These are phyloP conservation scores for Hyaloscypha bicolor DNA, from an alignment of 495 filamentous ascomycete genomes.

Conservation along the genomic window DNA sequence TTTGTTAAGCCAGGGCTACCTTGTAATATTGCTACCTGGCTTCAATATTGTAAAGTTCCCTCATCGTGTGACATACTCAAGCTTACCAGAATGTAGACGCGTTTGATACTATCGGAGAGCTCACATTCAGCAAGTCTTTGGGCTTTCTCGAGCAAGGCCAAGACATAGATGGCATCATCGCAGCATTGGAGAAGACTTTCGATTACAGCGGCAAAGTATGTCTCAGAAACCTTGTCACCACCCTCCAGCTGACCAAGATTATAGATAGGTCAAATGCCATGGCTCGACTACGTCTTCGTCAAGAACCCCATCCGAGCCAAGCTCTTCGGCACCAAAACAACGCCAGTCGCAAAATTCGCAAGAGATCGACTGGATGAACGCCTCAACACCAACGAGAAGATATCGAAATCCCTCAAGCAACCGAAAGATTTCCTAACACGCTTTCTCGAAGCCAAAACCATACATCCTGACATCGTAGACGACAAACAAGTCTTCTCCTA, in stretches of 20 bases:
- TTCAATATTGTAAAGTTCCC: conserved; percentile 36
- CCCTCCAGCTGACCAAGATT: background rate
- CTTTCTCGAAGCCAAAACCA: conserved; percentile 34
- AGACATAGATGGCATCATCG: conserved; percentile 43
- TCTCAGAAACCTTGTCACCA: conserved; percentile 22
- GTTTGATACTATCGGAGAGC: conserved; percentile 42
- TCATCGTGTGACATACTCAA: conserved; percentile 26
- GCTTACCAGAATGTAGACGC: conserved; percentile 35
- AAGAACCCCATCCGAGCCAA: conserved; percentile 44
- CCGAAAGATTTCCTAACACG: conserved; percentile 36
- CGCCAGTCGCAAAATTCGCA: background rate
- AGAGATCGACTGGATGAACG: background rate
- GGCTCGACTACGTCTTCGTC: conserved; percentile 46
- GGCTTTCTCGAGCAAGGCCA: conserved; percentile 43
- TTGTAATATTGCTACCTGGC: conserved; percentile 38
- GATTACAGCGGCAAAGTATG: conserved; percentile 33
- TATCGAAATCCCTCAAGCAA: background rate
- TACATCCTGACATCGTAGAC: conserved; percentile 31
- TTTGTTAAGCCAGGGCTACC: conserved; percentile 12
- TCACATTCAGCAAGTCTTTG: conserved; percentile 41
- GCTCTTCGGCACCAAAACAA: background rate
- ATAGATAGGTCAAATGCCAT: conserved; percentile 43
- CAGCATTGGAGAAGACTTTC: conserved; percentile 43
- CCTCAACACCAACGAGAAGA: background rate
- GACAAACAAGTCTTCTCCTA: conserved; percentile 31